A percentile compares a stretch with the other conserved stretches of the same genome.
phyloP scores from a whole-genome alignment of 768 basidiomycete genomes.

The Pleurotus djamor region DNA sequence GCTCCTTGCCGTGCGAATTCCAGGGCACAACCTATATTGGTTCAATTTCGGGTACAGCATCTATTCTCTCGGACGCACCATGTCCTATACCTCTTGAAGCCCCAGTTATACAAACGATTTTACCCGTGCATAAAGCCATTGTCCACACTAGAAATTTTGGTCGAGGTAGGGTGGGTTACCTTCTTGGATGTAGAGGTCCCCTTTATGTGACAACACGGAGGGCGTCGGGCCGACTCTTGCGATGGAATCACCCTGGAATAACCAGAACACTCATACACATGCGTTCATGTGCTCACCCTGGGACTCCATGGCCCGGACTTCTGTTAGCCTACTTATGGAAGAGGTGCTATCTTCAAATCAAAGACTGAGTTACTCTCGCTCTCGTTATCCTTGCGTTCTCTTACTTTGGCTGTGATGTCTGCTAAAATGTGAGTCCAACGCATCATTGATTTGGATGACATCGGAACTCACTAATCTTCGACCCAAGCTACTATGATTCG shows the following conservation, averaged over 20 bases:
- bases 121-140: constrained; percentile 46
- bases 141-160: neutral
- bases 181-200: constrained; percentile 2
- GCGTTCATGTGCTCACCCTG: neutral
- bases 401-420: constrained; percentile 13
- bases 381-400: neutral
- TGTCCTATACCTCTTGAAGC: constrained; percentile 75
- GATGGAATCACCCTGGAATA: neutral
- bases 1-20: constrained; percentile 68
- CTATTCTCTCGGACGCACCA: constrained; percentile 16
- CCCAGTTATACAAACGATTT: constrained; percentile 71
- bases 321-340: too few relatives aligned
- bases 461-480: too few relatives aligned
- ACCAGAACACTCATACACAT: neutral
- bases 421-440: constrained; percentile 51
- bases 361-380: too few relatives aligned
- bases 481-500: constrained; percentile 52
- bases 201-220: too few relatives aligned
- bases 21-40: constrained; percentile 36
- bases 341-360: too few relatives aligned
- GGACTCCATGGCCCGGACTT: neutral
- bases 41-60: neutral
- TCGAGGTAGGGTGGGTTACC: neutral
- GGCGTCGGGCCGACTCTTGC: neutral
- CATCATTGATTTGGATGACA: neutral